Evolutionary conservation across 768 basidiomycete species (phyloP).

Genomic region (Hygrocybe punicea): DNA sequence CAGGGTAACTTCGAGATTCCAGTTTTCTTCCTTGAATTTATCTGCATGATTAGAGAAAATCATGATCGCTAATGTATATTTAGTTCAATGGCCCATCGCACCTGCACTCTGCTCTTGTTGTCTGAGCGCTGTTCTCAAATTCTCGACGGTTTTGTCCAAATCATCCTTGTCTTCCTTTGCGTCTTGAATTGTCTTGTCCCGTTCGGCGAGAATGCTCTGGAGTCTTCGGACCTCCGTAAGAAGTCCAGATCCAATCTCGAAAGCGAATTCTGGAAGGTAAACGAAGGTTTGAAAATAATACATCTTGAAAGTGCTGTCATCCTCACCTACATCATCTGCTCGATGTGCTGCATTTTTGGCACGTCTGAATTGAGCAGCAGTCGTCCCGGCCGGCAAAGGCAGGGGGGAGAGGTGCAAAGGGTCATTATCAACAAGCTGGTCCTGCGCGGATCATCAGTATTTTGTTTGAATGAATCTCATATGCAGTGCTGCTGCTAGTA

Average conservation of each 20-base stretch:
- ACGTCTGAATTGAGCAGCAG: conserved; percentile 81
- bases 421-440: conserved; percentile 47
- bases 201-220: conserved; percentile 85
- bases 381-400: conserved; percentile 52
- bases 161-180: conserved; percentile 91
- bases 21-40: conserved; percentile 97
- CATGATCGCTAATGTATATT: background rate
- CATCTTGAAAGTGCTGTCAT: conserved; percentile 12
- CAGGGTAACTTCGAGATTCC: conserved; percentile 93
- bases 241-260: conserved; percentile 92
- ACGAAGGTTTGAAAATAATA: background rate
- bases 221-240: conserved; percentile 88
- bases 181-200: conserved; percentile 91
- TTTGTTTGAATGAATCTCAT: background rate
- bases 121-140: conserved; percentile 65
- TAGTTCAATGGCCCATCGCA: conserved; percentile 33
- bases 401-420: conserved; percentile 46
- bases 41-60: too few species aligned
- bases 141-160: conserved; percentile 75
- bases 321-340: conserved; percentile 83
- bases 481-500: background rate
- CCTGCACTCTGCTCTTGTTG: conserved; percentile 80
- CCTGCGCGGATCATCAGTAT: conserved; percentile 8
- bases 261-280: conserved; percentile 77
- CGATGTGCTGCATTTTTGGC: conserved; percentile 91